These are phyloP conservation scores for Suillus fuscotomentosus DNA, from an alignment of 768 basidiomycete genomes.

Conservation along the genomic window DNA sequence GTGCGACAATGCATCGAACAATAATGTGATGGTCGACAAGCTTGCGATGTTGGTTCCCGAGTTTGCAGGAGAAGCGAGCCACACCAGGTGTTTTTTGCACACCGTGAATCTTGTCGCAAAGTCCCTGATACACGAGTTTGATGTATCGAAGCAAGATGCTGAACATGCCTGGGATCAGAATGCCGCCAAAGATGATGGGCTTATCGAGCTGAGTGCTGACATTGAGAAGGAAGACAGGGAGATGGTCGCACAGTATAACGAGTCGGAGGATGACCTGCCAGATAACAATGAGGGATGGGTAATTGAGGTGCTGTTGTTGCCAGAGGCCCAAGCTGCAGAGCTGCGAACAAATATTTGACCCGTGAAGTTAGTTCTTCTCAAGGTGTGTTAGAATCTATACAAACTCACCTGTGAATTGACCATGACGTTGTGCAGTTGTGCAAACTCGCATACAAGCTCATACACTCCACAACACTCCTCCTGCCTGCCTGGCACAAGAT, in stretches of 20 bases:
- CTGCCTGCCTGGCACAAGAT: too few relatives aligned
- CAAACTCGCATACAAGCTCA: too few relatives aligned
- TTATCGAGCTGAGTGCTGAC: background rate
- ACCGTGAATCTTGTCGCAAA: conserved; percentile 37
- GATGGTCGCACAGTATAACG: background rate
- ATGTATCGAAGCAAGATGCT: background rate
- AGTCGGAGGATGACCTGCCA: background rate
- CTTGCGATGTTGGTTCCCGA: conserved; percentile 21
- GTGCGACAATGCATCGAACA: conserved; percentile 28
- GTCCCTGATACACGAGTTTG: conserved; percentile 17
- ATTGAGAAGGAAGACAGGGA: background rate
- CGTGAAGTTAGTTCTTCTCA: conserved; percentile 14
- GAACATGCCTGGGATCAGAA: background rate
- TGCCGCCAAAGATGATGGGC: background rate
- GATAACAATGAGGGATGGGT: conserved; percentile 16
- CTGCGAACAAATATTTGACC: conserved; percentile 16
- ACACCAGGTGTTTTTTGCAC: conserved; percentile 37
- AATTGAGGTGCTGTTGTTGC: conserved; percentile 12
- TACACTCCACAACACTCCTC: too few relatives aligned
- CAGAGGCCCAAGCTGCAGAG: conserved; percentile 9
- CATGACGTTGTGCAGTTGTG: too few relatives aligned
- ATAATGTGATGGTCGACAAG: conserved; percentile 32
- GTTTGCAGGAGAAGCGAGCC: conserved; percentile 26
- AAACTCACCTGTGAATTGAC: background rate
- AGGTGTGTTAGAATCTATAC: conserved; percentile 8